A percentile compares a stretch with the other conserved stretches of the same genome.
Evolutionary conservation across 129 eudicot genomes (phyloP).

Genomic region (Flaveria brownii): DNA sequence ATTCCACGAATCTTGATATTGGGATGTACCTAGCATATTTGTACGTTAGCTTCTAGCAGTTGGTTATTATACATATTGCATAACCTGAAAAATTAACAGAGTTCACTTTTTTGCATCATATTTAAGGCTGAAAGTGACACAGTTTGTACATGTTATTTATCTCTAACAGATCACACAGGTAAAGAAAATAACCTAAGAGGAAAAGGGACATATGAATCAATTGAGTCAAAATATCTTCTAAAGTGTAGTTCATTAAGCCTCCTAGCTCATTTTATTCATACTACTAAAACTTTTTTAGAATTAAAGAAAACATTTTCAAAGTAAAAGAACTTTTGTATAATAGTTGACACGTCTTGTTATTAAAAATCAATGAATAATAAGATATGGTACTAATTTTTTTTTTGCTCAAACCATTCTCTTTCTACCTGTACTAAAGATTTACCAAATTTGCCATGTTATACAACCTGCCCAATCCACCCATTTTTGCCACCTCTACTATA

Average conservation of each 20-base stretch:
- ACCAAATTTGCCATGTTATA: background rate
- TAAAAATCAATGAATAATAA: background rate
- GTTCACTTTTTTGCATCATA: background rate
- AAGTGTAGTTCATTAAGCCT: background rate
- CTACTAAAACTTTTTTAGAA: background rate
- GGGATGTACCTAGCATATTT: conserved; percentile 11
- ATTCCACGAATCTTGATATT: conserved; percentile 9
- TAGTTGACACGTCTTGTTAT: background rate
- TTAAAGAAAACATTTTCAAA: background rate
- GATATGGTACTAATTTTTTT: background rate
- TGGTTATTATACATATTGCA: background rate
- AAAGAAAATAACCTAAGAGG: background rate
- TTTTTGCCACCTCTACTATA: background rate
- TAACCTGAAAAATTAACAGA: background rate
- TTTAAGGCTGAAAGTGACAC: background rate
- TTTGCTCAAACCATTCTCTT: conserved; percentile 10
- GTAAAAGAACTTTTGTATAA: background rate
- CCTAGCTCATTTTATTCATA: background rate
- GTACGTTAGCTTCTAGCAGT: background rate
- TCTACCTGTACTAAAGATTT: background rate
- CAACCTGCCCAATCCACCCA: background rate
- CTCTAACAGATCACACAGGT: background rate
- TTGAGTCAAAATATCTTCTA: background rate
- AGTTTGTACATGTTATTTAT: background rate
- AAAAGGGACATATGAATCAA: background rate